These are phyloP conservation scores for Tulasnella sp. DNA, from an alignment of 768 basidiomycete genomes.

Conservation along the genomic window DNA sequence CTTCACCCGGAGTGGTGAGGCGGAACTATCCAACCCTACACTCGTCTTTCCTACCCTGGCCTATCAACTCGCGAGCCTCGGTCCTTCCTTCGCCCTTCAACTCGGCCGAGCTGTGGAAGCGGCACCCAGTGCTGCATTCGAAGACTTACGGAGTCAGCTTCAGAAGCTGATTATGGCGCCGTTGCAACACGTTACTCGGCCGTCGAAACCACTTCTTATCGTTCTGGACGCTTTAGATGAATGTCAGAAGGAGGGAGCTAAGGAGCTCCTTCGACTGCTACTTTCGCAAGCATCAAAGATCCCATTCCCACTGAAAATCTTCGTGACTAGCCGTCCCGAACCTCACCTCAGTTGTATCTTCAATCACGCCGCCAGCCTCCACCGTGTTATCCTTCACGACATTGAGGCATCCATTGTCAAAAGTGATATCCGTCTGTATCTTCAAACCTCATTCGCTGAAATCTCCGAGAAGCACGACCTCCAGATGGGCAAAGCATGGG, in stretches of 20 bases:
- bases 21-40: conserved; percentile 19
- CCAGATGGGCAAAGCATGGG: neutral
- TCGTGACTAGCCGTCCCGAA: conserved; percentile 29
- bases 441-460: neutral
- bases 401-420: conserved; percentile 7
- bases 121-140: neutral
- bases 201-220: conserved; percentile 22
- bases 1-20: conserved; percentile 24
- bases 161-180: conserved; percentile 19
- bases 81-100: neutral
- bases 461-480: neutral
- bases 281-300: conserved; percentile 17
- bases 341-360: conserved; percentile 21
- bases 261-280: conserved; percentile 23
- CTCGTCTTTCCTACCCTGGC: conserved; percentile 30
- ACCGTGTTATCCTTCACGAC: conserved; percentile 5
- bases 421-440: conserved; percentile 13
- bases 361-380: neutral
- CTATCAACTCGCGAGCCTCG: conserved; percentile 24
- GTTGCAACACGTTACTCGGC: neutral
- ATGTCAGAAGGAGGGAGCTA: conserved; percentile 19
- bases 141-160: conserved; percentile 21
- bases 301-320: conserved; percentile 27
- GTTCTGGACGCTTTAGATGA: conserved; percentile 34
- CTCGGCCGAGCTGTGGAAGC: conserved; percentile 12